These are phyloP conservation scores for Fusarium sp. DNA, from an alignment of 2,329 filamentous ascomycete species.

Conservation along the genomic window DNA sequence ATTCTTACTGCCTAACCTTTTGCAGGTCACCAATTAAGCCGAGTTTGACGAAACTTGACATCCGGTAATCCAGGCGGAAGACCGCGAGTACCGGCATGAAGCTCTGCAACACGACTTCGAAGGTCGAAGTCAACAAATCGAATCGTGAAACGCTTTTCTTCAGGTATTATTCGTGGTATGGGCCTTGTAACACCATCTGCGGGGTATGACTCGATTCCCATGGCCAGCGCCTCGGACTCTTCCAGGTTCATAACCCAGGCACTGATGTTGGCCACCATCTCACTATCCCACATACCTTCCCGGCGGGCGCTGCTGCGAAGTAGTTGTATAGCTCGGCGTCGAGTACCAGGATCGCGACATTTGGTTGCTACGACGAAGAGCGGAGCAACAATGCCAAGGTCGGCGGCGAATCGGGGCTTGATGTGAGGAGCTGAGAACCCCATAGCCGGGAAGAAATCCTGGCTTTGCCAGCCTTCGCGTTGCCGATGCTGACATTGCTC, in stretches of 20 bases:
- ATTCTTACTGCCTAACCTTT: neutral
- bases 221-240: constrained; percentile 60
- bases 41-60: constrained; percentile 62
- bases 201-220: constrained; percentile 30
- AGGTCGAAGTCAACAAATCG: constrained; percentile 71
- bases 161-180: constrained; percentile 59
- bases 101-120: constrained; percentile 63
- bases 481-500: constrained; percentile 60
- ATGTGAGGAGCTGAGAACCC: constrained; percentile 66
- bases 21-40: constrained; percentile 63
- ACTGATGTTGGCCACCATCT: constrained; percentile 69
- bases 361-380: constrained; percentile 78
- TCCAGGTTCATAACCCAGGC: constrained; percentile 70
- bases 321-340: constrained; percentile 74
- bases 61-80: constrained; percentile 64
- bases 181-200: constrained; percentile 22
- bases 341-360: constrained; percentile 70
- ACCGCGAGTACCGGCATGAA: constrained; percentile 69
- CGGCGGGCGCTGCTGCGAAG: constrained; percentile 72
- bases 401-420: constrained; percentile 75
- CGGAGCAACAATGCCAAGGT: constrained; percentile 75
- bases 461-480: constrained; percentile 27
- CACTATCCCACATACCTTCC: constrained; percentile 80
- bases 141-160: constrained; percentile 70
- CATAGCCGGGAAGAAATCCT: constrained; percentile 58